Base-by-base conservation (phyloP, 2,329 filamentous ascomycete genomes). In the Neoscytalidium dimidiatum region DNA sequence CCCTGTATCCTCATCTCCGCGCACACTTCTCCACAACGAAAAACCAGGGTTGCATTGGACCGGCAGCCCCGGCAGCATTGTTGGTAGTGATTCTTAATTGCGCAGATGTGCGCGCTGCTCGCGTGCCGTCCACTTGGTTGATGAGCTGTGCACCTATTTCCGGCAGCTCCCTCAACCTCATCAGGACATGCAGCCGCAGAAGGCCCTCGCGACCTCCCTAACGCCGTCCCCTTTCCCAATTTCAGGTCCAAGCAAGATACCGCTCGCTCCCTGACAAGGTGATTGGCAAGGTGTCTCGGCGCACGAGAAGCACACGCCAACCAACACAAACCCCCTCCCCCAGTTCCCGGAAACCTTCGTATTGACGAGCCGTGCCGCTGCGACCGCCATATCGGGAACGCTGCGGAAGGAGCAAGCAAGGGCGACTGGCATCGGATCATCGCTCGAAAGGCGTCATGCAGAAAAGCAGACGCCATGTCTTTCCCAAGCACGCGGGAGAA, bases 331-430 rank as follows among this genome's bases (percentile, higher is more conserved):
- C n/a, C n/a, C n/a, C n/a, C n/a, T n/a, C n/a, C n/a, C 28, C 23
- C 35, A 56, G n/a, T 17, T 28, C 38, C 38, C 23, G 52, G n/a
- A 14, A 23, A 33, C 28, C 7, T 1, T 57, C 52, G 52, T 57
- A 57, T 57, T 28, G 8, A 43, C 52, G 52, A 57, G 52, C 52
- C 52, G 52, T 57, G 52, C 52, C 52, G 52, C 33, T 57, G 51
- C 52, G 33, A 57, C 52, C 52, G 35, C 31, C 52, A 57, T 23
- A 35, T 17, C 33, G 52, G 52, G 35, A 41, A 26, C 17, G 13
- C 13, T 23, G 31, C 5, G n/a, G 26, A 7, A 3, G n/a, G 3
- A 51, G 23, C 19, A 51, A 9, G 17, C 21, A 38, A 7, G 21
- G 52, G 52, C 1, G 9, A 29, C 6, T 17, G 13, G 51, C 3